These are phyloP conservation scores for Wickerhamomyces pijperi DNA, from an alignment of 805 yeast species.

Conservation along the genomic window DNA sequence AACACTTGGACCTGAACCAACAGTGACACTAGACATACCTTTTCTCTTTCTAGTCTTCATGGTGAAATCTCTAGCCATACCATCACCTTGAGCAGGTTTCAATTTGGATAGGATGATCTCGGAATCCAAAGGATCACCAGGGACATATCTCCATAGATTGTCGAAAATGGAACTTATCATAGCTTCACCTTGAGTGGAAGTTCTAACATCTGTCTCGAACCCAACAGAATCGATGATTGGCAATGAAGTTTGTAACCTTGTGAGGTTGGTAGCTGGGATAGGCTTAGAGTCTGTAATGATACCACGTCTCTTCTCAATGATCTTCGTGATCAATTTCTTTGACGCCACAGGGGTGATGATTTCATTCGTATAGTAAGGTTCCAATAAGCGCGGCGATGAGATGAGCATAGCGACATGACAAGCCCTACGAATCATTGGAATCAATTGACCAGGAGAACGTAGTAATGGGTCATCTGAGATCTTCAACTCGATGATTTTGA, in stretches of 20 bases:
- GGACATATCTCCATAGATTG: slow-evolving; percentile 60
- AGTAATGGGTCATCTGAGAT: slow-evolving; percentile 37
- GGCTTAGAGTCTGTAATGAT: slow-evolving; percentile 33
- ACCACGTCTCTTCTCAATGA: slow-evolving; percentile 64
- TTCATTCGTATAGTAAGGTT: slow-evolving; percentile 62
- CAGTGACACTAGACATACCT: too few species aligned
- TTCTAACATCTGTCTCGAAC: slow-evolving; percentile 72
- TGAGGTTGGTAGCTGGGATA: slow-evolving; percentile 65
- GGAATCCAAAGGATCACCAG: slow-evolving; percentile 84
- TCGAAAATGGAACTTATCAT: slow-evolving; percentile 54
- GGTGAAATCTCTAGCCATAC: slow-evolving; percentile 80
- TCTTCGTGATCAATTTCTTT: slow-evolving; percentile 34
- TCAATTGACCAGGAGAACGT: slow-evolving; percentile 56
- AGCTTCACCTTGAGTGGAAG: slow-evolving; percentile 72
- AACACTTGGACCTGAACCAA: slow-evolving; percentile 68
- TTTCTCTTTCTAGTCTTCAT: slow-evolving; percentile 83
- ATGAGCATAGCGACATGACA: slow-evolving; percentile 72
- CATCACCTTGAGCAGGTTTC: slow-evolving; percentile 59
- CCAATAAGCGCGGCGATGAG: slow-evolving; percentile 70
- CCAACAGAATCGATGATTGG: slow-evolving; percentile 92
- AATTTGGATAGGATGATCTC: slow-evolving; percentile 53
- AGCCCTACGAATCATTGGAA: slow-evolving; percentile 76
- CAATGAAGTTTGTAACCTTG: slow-evolving; percentile 46
- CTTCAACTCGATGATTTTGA: slow-evolving; percentile 54
- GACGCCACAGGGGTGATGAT: slow-evolving; percentile 42